phyloP scores from a whole-genome alignment of 306 rosid species.

The Quercus aquifolioides region DNA sequence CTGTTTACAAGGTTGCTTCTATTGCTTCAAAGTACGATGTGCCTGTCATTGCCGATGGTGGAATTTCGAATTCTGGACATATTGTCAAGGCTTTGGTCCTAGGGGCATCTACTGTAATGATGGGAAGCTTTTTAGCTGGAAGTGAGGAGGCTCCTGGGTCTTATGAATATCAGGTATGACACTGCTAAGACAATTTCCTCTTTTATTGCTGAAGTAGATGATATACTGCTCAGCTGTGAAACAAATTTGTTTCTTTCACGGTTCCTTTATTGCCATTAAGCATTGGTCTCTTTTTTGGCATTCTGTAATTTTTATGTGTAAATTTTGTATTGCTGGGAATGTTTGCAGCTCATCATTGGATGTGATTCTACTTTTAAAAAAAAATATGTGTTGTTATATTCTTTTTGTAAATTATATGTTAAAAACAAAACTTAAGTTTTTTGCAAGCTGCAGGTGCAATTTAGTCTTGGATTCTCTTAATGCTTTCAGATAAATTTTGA shows the following conservation, averaged over 20 bases:
- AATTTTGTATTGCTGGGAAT: background rate
- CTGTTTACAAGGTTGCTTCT: constrained; percentile 81
- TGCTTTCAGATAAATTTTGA: background rate
- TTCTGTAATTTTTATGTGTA: background rate
- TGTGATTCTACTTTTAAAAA: background rate
- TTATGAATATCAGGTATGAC: constrained; percentile 64
- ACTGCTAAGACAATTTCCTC: background rate
- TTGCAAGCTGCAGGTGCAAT: too few relatives aligned
- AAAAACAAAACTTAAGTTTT: too few relatives aligned
- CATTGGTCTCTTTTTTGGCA: background rate
- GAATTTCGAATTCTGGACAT: constrained; percentile 90
- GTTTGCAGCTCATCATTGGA: background rate
- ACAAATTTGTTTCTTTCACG: background rate
- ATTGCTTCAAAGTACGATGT: constrained; percentile 70
- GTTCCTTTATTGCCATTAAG: background rate
- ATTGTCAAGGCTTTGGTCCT: constrained; percentile 80
- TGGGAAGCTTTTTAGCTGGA: constrained; percentile 96
- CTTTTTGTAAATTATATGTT: background rate
- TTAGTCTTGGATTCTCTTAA: background rate
- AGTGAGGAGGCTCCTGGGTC: constrained; percentile 90
- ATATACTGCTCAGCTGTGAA: background rate
- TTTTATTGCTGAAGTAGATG: background rate
- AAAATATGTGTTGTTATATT: background rate
- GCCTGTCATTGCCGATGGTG: constrained; percentile 95
- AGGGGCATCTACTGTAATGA: constrained; percentile 94